These are phyloP conservation scores for Fusarium sp. DNA, from an alignment of 2,329 filamentous ascomycete genomes.

Conservation along the genomic window DNA sequence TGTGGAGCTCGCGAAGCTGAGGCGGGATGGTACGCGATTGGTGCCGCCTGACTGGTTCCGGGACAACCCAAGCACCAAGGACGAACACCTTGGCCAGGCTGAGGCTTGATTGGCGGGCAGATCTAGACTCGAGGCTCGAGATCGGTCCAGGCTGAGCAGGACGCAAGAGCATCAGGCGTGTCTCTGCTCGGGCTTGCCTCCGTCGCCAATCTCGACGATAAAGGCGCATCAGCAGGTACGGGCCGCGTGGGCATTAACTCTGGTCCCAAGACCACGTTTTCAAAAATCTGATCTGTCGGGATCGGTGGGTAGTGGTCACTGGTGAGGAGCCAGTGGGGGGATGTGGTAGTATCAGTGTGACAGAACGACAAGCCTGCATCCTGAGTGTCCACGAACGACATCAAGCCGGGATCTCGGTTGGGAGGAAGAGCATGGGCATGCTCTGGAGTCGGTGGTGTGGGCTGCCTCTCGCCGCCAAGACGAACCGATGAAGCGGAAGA, in stretches of 20 bases:
- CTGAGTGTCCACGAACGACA: slow-evolving; percentile 19
- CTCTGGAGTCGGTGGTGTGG: slow-evolving; percentile 7
- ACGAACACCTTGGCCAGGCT: slow-evolving; percentile 33
- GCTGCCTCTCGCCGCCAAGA: slow-evolving; percentile 13
- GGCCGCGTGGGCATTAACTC: slow-evolving; percentile 25
- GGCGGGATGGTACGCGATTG: slow-evolving; percentile 47
- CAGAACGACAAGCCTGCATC: slow-evolving; percentile 25
- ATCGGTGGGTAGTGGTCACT: slow-evolving; percentile 25
- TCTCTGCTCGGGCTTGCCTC: background rate
- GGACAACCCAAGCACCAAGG: slow-evolving; percentile 31
- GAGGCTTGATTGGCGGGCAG: slow-evolving; percentile 38
- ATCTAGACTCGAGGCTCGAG: slow-evolving; percentile 37
- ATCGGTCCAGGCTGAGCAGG: slow-evolving; percentile 23
- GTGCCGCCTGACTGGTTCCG: slow-evolving; percentile 46
- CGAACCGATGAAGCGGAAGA: slow-evolving; percentile 15
- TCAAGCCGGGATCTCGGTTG: slow-evolving; percentile 26
- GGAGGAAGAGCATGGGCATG: slow-evolving; percentile 5
- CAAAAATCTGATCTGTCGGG: slow-evolving; percentile 29
- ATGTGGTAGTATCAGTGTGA: slow-evolving; percentile 38
- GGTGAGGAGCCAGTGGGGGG: slow-evolving; percentile 19
- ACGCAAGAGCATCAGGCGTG: background rate
- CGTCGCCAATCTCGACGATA: slow-evolving; percentile 19
- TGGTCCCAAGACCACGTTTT: slow-evolving; percentile 40
- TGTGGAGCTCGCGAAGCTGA: slow-evolving; percentile 41
- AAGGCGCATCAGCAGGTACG: slow-evolving; percentile 33